Evolutionary conservation across 192 early-diverging fungal genomes (phyloP), one percentile per base, ranked within the genome.

Genomic region (Spizellomyces sp.): DNA sequence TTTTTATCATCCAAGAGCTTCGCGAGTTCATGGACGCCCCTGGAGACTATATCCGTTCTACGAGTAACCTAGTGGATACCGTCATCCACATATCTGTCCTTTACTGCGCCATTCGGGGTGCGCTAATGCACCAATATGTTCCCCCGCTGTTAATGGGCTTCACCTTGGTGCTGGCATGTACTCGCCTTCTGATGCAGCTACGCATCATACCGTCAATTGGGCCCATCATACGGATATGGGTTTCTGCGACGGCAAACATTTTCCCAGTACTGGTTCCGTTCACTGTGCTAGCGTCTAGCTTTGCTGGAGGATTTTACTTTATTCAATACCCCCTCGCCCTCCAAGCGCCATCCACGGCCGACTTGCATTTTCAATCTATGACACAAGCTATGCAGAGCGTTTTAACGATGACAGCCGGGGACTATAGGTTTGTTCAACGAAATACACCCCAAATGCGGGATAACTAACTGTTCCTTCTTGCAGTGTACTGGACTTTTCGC

Each of bases 191-290:
- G 8, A 67, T 75, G 48, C 76, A 81, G 55, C 61, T 81, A n/a
- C 57, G 80, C 14, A 75, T 81, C 41, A 68, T 81, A n/a, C 80
- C 80, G 19, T 76, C 74, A 6, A 71, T 81, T 14, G 80, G 80
- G 0, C 80, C 80, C 5, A 73, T 81, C 43, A 74, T 81, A 6
- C 70, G 80, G 12, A 75, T 78, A 4, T 70, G 67, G 62, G 74
- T 75, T 27, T 76, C 80, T 6, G 80, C 80, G 6, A 70, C 73
- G 12, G 55, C 65, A 41, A 78, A 78, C 41, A 75, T 81, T 48
- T 48, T 81, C 15, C 80, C 80, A 36, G 78, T 81, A 63, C 70
- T 81, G 56, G 74, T 81, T 58, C 80, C 80, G 6, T 75, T 78
- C 47, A 36, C 47, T 4, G 70, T 81, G 1, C 59, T 81, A 64